These are phyloP conservation scores for Dissophora globulifera DNA, from an alignment of 192 early-diverging fungal species.

Conservation along the genomic window DNA sequence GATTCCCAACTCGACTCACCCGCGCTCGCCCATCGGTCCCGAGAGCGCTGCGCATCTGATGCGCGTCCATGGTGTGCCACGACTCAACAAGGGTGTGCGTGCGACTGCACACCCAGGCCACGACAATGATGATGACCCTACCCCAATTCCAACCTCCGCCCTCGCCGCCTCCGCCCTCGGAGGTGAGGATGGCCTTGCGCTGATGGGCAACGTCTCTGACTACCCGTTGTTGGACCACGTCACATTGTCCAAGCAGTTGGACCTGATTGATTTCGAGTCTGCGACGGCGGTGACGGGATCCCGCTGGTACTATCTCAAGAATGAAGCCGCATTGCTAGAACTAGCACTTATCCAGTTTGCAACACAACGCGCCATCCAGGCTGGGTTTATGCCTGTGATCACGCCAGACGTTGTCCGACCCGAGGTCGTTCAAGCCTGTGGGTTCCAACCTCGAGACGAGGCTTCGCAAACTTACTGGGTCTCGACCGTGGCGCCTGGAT, in stretches of 20 bases:
- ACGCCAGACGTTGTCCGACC: slow-evolving; percentile 87
- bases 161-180: too few relatives aligned
- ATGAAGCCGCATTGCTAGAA: slow-evolving; percentile 88
- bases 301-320: slow-evolving; percentile 88
- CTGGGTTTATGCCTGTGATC: slow-evolving; percentile 82
- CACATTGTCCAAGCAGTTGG: slow-evolving; percentile 69
- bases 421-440: slow-evolving; percentile 85
- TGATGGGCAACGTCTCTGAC: slow-evolving; percentile 14
- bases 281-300: slow-evolving; percentile 83
- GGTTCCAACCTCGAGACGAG: slow-evolving; percentile 83
- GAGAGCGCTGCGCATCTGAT: slow-evolving; percentile 73
- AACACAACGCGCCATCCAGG: slow-evolving; percentile 72
- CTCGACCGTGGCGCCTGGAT: slow-evolving; percentile 54
- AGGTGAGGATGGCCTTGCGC: slow-evolving; percentile 25
- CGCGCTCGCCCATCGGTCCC: slow-evolving; percentile 77
- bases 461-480: slow-evolving; percentile 90
- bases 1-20: slow-evolving; percentile 86
- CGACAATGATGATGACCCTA: too few relatives aligned
- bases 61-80: slow-evolving; percentile 54
- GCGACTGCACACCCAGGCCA: slow-evolving; percentile 28
- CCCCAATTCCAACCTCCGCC: too few relatives aligned
- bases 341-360: slow-evolving; percentile 89
- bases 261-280: slow-evolving; percentile 83
- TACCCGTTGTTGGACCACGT: slow-evolving; percentile 73
- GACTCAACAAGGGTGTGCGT: slow-evolving; percentile 36